Evolutionary conservation across 331 rosid genomes (phyloP).

Genomic region (Rhamnella rubrinervis): DNA sequence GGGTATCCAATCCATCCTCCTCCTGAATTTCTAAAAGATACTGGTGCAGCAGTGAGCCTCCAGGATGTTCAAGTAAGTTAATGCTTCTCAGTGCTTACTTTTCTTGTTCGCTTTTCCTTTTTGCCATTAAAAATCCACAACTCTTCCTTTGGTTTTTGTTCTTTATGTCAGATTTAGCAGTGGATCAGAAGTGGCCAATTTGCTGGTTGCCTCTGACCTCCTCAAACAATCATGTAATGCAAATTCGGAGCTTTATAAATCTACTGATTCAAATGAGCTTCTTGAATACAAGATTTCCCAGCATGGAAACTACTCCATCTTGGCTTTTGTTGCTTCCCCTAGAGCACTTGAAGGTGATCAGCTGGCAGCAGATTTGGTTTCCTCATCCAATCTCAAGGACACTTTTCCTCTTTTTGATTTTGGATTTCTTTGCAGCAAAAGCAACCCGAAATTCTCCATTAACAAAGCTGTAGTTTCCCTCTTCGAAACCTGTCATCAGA

Average conservation of each 20-base stretch:
- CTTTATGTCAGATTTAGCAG: constrained; percentile 40
- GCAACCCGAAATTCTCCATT: constrained; percentile 24
- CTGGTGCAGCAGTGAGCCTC: no score
- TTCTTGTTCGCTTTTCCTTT: no score
- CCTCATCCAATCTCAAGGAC: constrained; percentile 11
- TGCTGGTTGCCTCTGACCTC: constrained; percentile 32
- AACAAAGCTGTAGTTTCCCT: constrained; percentile 28
- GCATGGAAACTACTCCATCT: constrained; percentile 13
- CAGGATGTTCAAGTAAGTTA: no score
- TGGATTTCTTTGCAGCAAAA: constrained; percentile 35
- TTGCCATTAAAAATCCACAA: no score
- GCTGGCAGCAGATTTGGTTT: constrained; percentile 18
- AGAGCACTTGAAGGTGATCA: neutral
- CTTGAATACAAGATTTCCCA: neutral
- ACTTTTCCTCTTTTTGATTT: constrained; percentile 29
- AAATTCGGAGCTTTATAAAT: neutral
- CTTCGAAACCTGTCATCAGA: neutral
- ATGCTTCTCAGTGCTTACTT: no score
- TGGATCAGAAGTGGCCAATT: constrained; percentile 33
- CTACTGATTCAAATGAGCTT: neutral
- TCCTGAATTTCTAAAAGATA: no score
- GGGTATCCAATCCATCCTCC: no score
- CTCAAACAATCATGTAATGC: constrained; percentile 30
- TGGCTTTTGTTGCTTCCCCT: constrained; percentile 32
- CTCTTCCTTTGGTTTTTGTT: neutral